phyloP scores from a whole-genome alignment of 768 basidiomycete genomes.

The Daedaleopsis sinensis region DNA sequence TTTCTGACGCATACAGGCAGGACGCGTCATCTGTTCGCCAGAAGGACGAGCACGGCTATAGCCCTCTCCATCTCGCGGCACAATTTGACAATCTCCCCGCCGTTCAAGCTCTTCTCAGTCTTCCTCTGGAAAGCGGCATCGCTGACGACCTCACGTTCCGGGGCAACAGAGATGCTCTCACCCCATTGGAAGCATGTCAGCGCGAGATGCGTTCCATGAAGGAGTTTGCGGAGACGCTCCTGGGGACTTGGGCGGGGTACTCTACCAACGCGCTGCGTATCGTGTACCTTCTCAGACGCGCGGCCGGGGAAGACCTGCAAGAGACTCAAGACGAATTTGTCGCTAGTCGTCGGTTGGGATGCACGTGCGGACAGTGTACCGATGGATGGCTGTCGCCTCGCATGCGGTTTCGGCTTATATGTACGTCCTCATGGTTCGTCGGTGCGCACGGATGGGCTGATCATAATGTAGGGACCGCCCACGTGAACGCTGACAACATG shows the following conservation, averaged over 20 bases:
- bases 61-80: slow-evolving; percentile 22
- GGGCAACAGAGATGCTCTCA: slow-evolving; percentile 9
- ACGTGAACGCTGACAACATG: slow-evolving; percentile 2
- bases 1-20: slow-evolving; percentile 3
- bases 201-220: slow-evolving; percentile 1
- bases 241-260: background rate
- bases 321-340: slow-evolving; percentile 6
- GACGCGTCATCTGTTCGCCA: slow-evolving; percentile 1
- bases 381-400: slow-evolving; percentile 19
- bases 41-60: slow-evolving; percentile 15
- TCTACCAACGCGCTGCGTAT: background rate
- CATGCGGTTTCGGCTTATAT: slow-evolving; percentile 15
- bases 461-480: background rate
- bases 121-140: slow-evolving; percentile 5
- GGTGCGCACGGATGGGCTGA: background rate
- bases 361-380: slow-evolving; percentile 14
- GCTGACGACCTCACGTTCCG: slow-evolving; percentile 1
- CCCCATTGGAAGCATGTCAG: slow-evolving; percentile 17
- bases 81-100: background rate
- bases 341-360: slow-evolving; percentile 2
- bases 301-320: slow-evolving; percentile 2
- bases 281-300: slow-evolving; percentile 8
- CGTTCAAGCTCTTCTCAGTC: slow-evolving; percentile 3
- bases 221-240: slow-evolving; percentile 2
- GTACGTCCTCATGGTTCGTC: background rate